A percentile compares a stretch with the other conserved stretches of the same genome.
Evolutionary conservation across 2,329 filamentous ascomycete genomes (phyloP).

Genomic region (Arthrobotrys megalospora): DNA sequence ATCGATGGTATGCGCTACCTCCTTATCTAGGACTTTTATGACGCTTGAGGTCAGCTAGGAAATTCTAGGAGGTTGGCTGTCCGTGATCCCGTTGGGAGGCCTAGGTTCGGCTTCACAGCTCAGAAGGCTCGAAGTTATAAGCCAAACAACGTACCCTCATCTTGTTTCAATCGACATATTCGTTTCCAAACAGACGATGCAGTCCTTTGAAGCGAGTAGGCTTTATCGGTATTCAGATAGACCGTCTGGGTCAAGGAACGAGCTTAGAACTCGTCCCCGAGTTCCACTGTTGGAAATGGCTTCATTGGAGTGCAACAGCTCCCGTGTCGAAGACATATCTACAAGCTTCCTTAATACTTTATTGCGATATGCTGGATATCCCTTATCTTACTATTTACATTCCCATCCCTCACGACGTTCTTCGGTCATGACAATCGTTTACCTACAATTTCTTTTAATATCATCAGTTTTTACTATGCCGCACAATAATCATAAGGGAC

Average conservation of each 20-base stretch:
- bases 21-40: conserved; percentile 23
- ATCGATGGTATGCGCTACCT: conserved; percentile 23
- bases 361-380: background rate
- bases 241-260: background rate
- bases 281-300: background rate
- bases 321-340: background rate
- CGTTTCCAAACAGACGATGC: background rate
- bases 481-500: conserved; percentile 14
- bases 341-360: background rate
- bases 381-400: background rate
- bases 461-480: conserved; percentile 21
- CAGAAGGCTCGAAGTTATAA: conserved; percentile 11
- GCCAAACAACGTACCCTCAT: background rate
- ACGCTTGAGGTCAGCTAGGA: background rate
- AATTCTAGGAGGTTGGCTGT: conserved; percentile 22
- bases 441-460: conserved; percentile 35
- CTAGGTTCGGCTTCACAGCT: background rate
- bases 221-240: background rate
- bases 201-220: conserved; percentile 12
- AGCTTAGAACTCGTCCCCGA: background rate
- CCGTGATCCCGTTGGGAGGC: background rate
- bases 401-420: background rate
- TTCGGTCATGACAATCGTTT: conserved; percentile 7
- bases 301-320: too few relatives aligned
- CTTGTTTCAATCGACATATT: conserved; percentile 1